Percentiles rank a stretch among this genome's conserved stretches.
Evolutionary conservation across 441 rosid species (phyloP).

Genomic region (Isatis lusitanica): DNA sequence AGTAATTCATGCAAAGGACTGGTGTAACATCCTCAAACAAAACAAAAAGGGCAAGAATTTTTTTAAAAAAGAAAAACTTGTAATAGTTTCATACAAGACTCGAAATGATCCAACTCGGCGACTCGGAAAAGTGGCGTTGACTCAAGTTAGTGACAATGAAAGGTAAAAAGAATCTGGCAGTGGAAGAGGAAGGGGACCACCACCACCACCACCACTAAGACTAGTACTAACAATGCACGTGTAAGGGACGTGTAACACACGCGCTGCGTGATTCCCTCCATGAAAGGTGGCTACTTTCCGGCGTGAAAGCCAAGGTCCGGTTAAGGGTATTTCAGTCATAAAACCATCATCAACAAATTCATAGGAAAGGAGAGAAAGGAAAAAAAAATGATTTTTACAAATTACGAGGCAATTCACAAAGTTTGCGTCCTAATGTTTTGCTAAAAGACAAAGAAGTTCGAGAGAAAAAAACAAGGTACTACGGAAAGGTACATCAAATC

Average conservation of each 20-base stretch:
- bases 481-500: slow-evolving; percentile 41
- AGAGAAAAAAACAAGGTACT: slow-evolving; percentile 15
- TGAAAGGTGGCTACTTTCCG: slow-evolving; percentile 41
- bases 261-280: slow-evolving; percentile 37
- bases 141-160: slow-evolving; percentile 32
- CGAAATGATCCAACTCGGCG: slow-evolving; percentile 21
- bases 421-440: slow-evolving; percentile 9
- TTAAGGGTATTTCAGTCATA: slow-evolving; percentile 28
- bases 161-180: slow-evolving; percentile 29
- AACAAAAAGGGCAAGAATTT: neutral
- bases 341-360: too few species aligned
- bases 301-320: slow-evolving; percentile 37
- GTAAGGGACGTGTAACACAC: slow-evolving; percentile 25
- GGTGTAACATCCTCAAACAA: neutral
- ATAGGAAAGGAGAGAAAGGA: neutral
- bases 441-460: slow-evolving; percentile 20
- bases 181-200: slow-evolving; percentile 36
- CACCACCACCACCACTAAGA: slow-evolving; percentile 11
- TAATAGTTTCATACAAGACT: neutral
- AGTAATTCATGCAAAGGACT: neutral
- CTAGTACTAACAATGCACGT: slow-evolving; percentile 21
- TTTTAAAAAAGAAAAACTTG: neutral
- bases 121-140: slow-evolving; percentile 31
- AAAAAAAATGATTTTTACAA: neutral
- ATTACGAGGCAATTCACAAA: slow-evolving; percentile 4